Evolutionary conservation across 495 filamentous ascomycete genomes (phyloP).

Genomic region (Aspergillus sparsus): DNA sequence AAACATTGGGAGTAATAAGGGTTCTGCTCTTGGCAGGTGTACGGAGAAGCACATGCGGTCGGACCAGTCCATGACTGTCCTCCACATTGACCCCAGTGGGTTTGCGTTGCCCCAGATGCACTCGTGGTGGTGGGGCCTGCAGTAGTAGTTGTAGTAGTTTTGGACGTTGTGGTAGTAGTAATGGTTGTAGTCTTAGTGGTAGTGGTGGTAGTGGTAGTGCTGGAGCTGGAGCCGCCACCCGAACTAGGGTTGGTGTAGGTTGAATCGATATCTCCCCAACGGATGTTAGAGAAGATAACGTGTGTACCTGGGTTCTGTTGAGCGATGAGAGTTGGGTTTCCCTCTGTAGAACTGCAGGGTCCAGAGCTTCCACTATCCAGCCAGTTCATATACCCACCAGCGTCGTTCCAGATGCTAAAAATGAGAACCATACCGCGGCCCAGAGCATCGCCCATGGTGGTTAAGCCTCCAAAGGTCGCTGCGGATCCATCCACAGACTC

Average conservation of each 20-base stretch:
- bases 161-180: neutral
- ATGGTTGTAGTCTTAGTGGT: neutral
- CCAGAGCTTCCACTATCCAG: slow-evolving; percentile 56
- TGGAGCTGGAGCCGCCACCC: neutral
- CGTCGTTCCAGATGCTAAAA: slow-evolving; percentile 63
- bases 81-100: slow-evolving; percentile 13
- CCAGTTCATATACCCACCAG: slow-evolving; percentile 60
- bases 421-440: slow-evolving; percentile 62
- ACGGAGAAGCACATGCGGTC: slow-evolving; percentile 4
- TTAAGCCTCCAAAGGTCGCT: neutral
- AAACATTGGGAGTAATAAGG: slow-evolving; percentile 8
- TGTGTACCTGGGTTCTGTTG: neutral
- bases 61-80: slow-evolving; percentile 1
- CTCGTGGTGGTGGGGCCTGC: neutral
- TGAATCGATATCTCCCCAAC: slow-evolving; percentile 14
- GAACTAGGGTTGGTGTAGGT: neutral
- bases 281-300: slow-evolving; percentile 12
- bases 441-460: slow-evolving; percentile 28
- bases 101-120: neutral
- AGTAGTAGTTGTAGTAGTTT: neutral
- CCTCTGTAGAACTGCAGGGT: slow-evolving; percentile 50
- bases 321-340: neutral
- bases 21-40: slow-evolving; percentile 11
- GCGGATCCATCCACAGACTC: neutral
- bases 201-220: neutral